Evolutionary conservation across 2,329 filamentous ascomycete genomes (phyloP).

Genomic region (Fusarium neocosmosporiellum): DNA sequence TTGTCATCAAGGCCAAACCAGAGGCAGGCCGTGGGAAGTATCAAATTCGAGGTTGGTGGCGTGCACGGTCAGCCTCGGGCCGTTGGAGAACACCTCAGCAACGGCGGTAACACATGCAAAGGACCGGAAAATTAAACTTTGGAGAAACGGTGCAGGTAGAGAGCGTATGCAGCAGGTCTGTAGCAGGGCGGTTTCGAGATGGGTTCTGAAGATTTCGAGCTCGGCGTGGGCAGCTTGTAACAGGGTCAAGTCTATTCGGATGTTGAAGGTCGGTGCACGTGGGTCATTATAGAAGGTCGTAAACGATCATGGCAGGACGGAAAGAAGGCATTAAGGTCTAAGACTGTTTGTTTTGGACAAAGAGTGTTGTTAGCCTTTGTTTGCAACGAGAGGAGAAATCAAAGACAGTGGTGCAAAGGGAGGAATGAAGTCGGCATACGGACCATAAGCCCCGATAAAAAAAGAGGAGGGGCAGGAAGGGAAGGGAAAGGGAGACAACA

Average conservation of each 20-base stretch:
- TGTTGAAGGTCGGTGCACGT: conserved; percentile 38
- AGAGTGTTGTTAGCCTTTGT: conserved; percentile 36
- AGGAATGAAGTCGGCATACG: conserved; percentile 38
- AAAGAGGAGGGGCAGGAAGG: conserved; percentile 43
- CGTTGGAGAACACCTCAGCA: conserved; percentile 27
- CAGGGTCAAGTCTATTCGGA: conserved; percentile 36
- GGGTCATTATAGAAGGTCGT: conserved; percentile 44
- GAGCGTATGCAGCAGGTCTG: conserved; percentile 6
- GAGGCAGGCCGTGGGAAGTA: conserved; percentile 23
- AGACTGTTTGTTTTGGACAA: conserved; percentile 36
- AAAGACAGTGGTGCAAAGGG: conserved; percentile 33
- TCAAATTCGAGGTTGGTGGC: conserved; percentile 31
- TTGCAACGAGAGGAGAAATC: conserved; percentile 19
- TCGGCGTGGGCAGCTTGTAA: conserved; percentile 30
- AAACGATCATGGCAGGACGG: conserved; percentile 39
- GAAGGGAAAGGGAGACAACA: conserved; percentile 25
- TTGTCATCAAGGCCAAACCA: conserved; percentile 42
- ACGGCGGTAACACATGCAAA: conserved; percentile 33
- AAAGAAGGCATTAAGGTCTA: conserved; percentile 45
- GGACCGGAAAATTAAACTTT: conserved; percentile 11
- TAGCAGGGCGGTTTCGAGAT: conserved; percentile 8
- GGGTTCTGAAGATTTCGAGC: conserved; percentile 22
- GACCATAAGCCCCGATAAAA: conserved; percentile 38
- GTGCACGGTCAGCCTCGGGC: conserved; percentile 35
- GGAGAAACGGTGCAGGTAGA: conserved; percentile 1